Evolutionary conservation across 108 stramenopile species (phyloP), one percentile per base, ranked within the genome.

Genomic region (Aureococcus anophagefferens): DNA sequence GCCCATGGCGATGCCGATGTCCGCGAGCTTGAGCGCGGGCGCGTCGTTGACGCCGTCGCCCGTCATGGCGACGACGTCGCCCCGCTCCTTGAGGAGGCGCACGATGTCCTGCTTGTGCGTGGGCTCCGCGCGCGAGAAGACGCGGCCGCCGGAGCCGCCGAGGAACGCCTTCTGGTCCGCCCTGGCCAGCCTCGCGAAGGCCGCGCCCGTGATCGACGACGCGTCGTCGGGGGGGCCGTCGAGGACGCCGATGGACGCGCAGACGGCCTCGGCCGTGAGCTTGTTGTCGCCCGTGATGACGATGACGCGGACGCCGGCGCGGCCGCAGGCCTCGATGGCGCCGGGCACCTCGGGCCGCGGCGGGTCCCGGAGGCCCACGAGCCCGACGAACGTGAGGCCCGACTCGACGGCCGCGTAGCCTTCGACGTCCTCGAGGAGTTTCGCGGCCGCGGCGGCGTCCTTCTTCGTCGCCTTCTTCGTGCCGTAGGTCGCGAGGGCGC

Each of bases 31-130:
- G 28, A 99, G 85, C 17, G 98, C 98, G 0, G 97, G 97, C 35
- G 96, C 97, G 76, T 99, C 98, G 74, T 99, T 99, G 64, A 97
- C 96, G 30, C 98, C 96, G 67, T 95, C 93, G 0, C 98, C 98
- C 25, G 98, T 99, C 96, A 98, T 98, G 35, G 98, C 96, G 37
- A 92, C 78, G 30, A 98, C 90, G 78, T 98, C 93, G 30, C 83
- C 86, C 30, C 86, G 76, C 73, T 84, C 81, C 75, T 96, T 94
- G 25, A 99, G 83, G 91, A 96, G 91, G 72, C 91, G 87, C 59
- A 99, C 90, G 34, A 99, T 81, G 59, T 83, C 77, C 83, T 97
- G 98, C 85, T 99, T 99, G 81, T 98, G 94, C 34, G 88, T 83
- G 14, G 98, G 98, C 77, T 96, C 94, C n/a, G 96, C 93, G 33